Conservation (phyloP, 1,284 basidiomycete genomes). For the Macrocystidia cucumis region DNA sequence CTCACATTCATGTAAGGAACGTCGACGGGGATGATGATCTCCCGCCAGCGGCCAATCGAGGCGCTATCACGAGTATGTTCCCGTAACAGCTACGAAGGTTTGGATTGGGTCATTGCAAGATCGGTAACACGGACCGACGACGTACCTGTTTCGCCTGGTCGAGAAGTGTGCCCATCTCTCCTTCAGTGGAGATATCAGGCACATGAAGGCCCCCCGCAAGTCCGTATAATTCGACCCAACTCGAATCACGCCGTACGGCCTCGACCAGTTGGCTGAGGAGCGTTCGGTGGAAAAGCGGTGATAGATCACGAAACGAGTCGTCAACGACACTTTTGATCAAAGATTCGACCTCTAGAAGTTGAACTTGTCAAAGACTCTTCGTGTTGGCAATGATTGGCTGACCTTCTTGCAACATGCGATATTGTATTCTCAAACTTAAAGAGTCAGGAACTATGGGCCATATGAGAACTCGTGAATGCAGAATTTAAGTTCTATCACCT, state of each 20-base stretch:
- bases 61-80: conserved; percentile 28
- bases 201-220: conserved; percentile 61
- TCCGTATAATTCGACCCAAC: conserved; percentile 62
- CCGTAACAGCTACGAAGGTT: conserved; percentile 28
- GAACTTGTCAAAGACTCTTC: conserved; percentile 6
- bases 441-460: conserved; percentile 46
- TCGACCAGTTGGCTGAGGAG: conserved; percentile 45
- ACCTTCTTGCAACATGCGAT: conserved; percentile 75
- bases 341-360: conserved; percentile 47
- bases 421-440: conserved; percentile 54
- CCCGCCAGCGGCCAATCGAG: conserved; percentile 47
- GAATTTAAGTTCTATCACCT: conserved; percentile 30
- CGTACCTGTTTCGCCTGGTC: conserved; percentile 31
- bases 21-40: conserved; percentile 75
- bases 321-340: conserved; percentile 46
- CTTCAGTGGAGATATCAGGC: conserved; percentile 33
- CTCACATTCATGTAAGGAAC: conserved; percentile 73
- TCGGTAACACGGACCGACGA: neutral
- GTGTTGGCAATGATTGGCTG: conserved; percentile 3
- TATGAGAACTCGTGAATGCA: conserved; percentile 7
- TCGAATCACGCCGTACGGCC: conserved; percentile 49
- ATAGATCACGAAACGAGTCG: conserved; percentile 26
- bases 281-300: conserved; percentile 25
- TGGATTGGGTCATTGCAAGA: conserved; percentile 1
- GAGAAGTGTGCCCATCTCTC: conserved; percentile 29